Base-by-base conservation (phyloP, 225 moss, liverwort and hornwort species). In the Physcomitrium patens region DNA sequence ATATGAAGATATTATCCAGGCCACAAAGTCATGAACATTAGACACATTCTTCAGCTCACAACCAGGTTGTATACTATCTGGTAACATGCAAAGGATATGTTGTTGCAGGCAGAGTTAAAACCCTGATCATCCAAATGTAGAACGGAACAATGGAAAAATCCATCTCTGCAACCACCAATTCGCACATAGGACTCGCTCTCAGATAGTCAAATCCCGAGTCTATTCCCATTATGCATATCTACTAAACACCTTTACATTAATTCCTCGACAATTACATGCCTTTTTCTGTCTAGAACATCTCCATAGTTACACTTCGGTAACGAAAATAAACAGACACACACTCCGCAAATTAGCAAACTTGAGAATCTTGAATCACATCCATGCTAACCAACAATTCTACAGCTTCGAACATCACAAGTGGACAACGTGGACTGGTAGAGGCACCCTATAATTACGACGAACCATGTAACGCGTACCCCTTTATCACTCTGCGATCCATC, bases 41-140 rank as follows among this genome's bases (percentile, higher is more conserved):
- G 9, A 13, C 11, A 48, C 12, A 13, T 18, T 41, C 47, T 59
- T n/a, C 3, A 10, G 10, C 52, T 31, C 12, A 68, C 28, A 11
- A 31, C 3, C 31, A 71, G 59, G 46, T 56, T 58, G 71, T n/a
- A 8, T 11, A 60, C 12, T 27, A 47, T 60, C 71, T 71, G 47
- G 7, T 18, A 28, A 2, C 17, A 0, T 28, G 58, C 13, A 28
- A 27, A 24, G 7, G 27, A 27, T 11, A n/a, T 59, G 22, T 47
- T 46, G 15, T 46, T 52, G 12, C n/a, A 45, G 9, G 19, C n/a
- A 46, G 20, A 28, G 17, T 9, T 5, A 19, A 28, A 59, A 59
- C 4, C 45, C 48, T 14, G 31, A 49, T 49, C 48, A 49, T 49
- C 20, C 5, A 31, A 31, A 31, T 2, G 31, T 31, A 31, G 5